Conservation (phyloP, 768 basidiomycete species). For the Dendrothele bispora region DNA sequence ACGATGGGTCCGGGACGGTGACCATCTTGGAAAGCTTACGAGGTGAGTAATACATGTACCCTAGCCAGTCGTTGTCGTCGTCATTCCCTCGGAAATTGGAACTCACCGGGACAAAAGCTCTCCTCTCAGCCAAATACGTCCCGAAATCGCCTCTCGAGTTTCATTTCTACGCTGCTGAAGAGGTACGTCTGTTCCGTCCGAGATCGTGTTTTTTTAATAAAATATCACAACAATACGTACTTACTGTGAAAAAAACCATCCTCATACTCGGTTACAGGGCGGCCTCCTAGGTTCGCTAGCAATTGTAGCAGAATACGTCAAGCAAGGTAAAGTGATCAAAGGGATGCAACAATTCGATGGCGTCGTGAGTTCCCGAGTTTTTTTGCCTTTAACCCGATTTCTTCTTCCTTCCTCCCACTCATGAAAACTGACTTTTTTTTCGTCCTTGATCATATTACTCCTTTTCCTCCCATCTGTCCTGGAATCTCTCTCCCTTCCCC, state of each 20-base stretch:
- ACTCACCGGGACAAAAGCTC: no score
- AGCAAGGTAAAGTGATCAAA: constrained; percentile 30
- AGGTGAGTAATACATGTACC: constrained; percentile 29
- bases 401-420: no score
- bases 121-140: constrained; percentile 21
- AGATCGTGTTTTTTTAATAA: no score
- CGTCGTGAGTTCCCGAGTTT: no score
- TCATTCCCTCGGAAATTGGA: no score
- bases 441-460: constrained; percentile 12
- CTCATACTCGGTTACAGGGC: constrained; percentile 4
- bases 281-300: constrained; percentile 32
- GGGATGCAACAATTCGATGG: constrained; percentile 41
- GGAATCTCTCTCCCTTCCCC: constrained; percentile 11
- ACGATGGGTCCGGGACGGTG: not conserved
- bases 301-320: constrained; percentile 39
- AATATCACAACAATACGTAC: constrained; percentile 54
- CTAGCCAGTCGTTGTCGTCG: not conserved
- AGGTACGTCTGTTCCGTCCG: no score
- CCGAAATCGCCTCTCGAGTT: constrained; percentile 31
- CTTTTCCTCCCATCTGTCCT: not conserved
- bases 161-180: constrained; percentile 33
- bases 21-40: constrained; percentile 43
- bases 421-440: constrained; percentile 15
- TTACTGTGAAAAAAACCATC: constrained; percentile 37
- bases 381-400: no score